Evolutionary conservation across 2,329 filamentous ascomycete species (phyloP), one percentile per base, ranked within the genome.

Genomic region (Orbilia javanica): DNA sequence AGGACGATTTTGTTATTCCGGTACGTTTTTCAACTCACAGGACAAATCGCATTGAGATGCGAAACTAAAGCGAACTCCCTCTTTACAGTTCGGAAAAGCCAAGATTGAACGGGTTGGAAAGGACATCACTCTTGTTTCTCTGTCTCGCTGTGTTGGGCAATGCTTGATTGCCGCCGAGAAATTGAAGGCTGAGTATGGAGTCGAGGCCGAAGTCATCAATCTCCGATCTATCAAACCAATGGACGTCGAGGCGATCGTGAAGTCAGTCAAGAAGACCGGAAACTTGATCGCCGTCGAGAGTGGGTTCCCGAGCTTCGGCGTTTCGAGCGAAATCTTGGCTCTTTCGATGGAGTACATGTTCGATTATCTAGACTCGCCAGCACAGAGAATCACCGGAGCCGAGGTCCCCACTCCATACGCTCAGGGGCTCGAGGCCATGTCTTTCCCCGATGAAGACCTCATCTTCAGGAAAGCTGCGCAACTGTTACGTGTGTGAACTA

Each of bases 251-350:
- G 89, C 93, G 81, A 98, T 99, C 83, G 88, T 98, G 85, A 94
- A 96, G 85, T 97, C 94, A 11, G 91, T 99, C 84, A 98, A 99
- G 92, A 99, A 99, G 91, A 99, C 96, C 18, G 92, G 93, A 84
- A 92, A 92, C 83, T 90, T 99, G 80, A 89, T 99, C 85, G 90
- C 90, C 48, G 93, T 99, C 82, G 95, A 98, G 87, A 97, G 94
- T 72, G 96, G 95, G 80, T 99, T 94, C 90, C 96, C 96, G 80
- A 93, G 93, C 83, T 99, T 94, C 84, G 96, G 96, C 84, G 93
- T 99, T 81, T 89, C 91, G 76, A 89, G 95, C 73, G 96, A 99
- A 87, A 94, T 99, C 82, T 89, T 99, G 80, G 96, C 96, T 77
- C 88, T 97, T 79, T 91, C 93, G 80, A 97, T 97, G 92, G 96